phyloP scores from a whole-genome alignment of 1,139 yeast genomes.

The Suhomyces kunorum region DNA sequence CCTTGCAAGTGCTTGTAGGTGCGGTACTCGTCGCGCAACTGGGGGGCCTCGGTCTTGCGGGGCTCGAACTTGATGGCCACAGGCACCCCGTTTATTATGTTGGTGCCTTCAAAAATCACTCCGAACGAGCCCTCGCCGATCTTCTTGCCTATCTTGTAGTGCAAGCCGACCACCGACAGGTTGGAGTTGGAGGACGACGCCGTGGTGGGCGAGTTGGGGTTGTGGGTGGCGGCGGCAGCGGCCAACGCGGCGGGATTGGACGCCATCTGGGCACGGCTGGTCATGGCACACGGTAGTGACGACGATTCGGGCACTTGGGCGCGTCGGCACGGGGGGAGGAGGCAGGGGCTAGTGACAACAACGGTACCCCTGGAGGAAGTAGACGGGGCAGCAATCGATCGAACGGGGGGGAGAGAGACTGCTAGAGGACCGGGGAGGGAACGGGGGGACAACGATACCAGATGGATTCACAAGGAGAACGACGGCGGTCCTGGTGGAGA shows the following conservation, averaged over 20 bases:
- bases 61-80: constrained; percentile 83
- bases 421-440: no score
- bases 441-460: background rate
- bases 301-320: background rate
- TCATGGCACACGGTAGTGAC: constrained; percentile 16
- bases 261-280: constrained; percentile 27
- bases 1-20: constrained; percentile 88
- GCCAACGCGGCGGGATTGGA: constrained; percentile 44
- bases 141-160: constrained; percentile 93
- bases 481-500: constrained; percentile 1
- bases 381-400: background rate
- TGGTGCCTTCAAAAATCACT: constrained; percentile 91
- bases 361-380: background rate
- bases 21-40: constrained; percentile 90
- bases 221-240: constrained; percentile 39
- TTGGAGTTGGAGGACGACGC: constrained; percentile 23
- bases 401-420: background rate
- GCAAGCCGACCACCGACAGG: constrained; percentile 55
- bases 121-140: constrained; percentile 99
- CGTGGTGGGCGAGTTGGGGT: constrained; percentile 23
- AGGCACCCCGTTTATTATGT: constrained; percentile 73
- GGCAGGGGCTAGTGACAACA: background rate
- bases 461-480: background rate
- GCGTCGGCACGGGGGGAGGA: background rate
- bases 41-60: constrained; percentile 96